Evolutionary conservation across 148 eudicot species (phyloP), one percentile per base, ranked within the genome.

Genomic region (Spergularia bocconei): DNA sequence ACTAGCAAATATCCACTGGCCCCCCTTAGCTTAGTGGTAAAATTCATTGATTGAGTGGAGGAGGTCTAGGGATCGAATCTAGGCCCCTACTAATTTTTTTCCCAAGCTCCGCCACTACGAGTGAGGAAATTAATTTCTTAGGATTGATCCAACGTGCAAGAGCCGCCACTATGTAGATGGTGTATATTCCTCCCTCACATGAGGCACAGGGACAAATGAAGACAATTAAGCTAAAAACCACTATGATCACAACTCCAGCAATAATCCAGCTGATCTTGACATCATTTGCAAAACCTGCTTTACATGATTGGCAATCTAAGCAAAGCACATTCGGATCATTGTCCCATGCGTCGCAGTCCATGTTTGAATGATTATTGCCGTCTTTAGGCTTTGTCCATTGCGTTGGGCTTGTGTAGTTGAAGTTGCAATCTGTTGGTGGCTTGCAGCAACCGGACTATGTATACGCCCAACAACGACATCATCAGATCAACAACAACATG

Each of bases 381-480:
- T 69, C 13, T 5, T 10, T 29, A 16, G 72, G 15, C 39, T 69
- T 20, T n/a, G 21, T 52, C 72, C 72, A 69, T 13, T 25, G 16
- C 11, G 17, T 14, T 69, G 58, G 58, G 17, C 39, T 69, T 48
- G 39, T 51, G 58, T 69, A 69, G 15, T 4, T 69, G 58, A 69
- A 48, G 13, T 69, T 69, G 39, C 72, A 69, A 19, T 10, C 56
- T n/a, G 51, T 51, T 51, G 72, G 57, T 14, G 72, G 72, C 41
- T 69, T 69, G 58, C 72, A 69, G 21, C 72, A 69, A 2, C 72
- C 72, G 1, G 72, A 69, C 72, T 69, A 41, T n/a, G n/a, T n/a
- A n/a, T 7, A 7, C 8, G 6, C 44, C 6, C 44, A 41, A 41
- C 44, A 41, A 41, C 44, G 8, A 41, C 44, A 41, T 4, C 44